Base-by-base conservation (phyloP, 345 rosid species). In the Corchorus capsularis region DNA sequence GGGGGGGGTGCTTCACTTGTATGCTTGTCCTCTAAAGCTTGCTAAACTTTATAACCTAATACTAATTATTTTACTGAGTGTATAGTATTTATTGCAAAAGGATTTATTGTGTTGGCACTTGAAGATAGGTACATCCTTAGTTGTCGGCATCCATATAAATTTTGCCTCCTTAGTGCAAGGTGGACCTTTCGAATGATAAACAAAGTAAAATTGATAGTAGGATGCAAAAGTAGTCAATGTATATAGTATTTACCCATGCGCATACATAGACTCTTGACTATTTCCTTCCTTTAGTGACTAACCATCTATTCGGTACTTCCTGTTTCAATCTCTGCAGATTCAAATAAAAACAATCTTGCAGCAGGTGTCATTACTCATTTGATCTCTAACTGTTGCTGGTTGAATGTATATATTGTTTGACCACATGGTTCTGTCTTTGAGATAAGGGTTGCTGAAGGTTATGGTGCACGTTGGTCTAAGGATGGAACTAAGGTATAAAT, bases 381-480 rank as follows among this genome's bases (percentile, higher is more conserved):
- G 52, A 67, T 88, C 71, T 53, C 54, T 70, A 52, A 84, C 17
- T 92, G 85, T 83, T 78, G 85, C 76, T 90, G 98, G 97, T 82
- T 84, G 79, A 90, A 90, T 82, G 73, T 88, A 81, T 90, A 89
- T 80, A 78, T 83, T 8, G 89, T 86, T 80, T 89, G 88, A 74
- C 90, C 87, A 39, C 94, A 86, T 27, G 94, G 96, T 39, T 82
- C 75, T 77, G 90, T 92, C 68, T 91, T 88, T 43, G 96, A 90
- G 87, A 87, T 91, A 75, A 79, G 97, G 76, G 86, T 80, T 66
- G 81, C 75, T 75, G 83, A 87, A 61, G 96, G 93, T 56, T 92
- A 88, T 59, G 96, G 94, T 69, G 96, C 90, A 49, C 83, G 91
- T 63, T 94, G 96, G 94, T 89, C 94, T 19, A 76, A 55, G 67